These are phyloP conservation scores for Sicyos baderoa DNA, from an alignment of 306 rosid genomes.

Conservation along the genomic window DNA sequence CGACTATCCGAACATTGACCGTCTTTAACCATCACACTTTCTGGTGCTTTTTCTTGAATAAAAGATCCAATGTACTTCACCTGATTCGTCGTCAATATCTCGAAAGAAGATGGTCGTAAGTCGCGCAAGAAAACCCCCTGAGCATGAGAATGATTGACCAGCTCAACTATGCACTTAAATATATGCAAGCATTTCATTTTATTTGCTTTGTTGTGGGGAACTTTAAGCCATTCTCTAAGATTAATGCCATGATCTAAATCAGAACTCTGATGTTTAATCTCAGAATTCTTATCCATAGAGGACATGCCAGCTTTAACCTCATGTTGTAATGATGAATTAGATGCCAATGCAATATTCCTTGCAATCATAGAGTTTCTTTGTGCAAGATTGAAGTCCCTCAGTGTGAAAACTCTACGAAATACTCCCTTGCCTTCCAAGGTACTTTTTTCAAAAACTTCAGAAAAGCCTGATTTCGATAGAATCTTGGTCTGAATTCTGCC, in stretches of 20 bases:
- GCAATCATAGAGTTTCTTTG: slow-evolving; percentile 32
- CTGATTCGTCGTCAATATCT: slow-evolving; percentile 46
- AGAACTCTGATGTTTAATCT: slow-evolving; percentile 31
- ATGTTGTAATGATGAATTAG: slow-evolving; percentile 23
- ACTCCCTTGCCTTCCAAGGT: slow-evolving; percentile 79
- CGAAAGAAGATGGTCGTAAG: slow-evolving; percentile 63
- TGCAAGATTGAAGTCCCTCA: slow-evolving; percentile 30
- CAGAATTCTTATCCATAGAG: slow-evolving; percentile 26
- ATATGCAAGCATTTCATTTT: slow-evolving; percentile 53
- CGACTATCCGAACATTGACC: slow-evolving; percentile 31
- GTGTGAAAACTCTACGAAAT: slow-evolving; percentile 41
- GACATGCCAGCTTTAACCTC: slow-evolving; percentile 33
- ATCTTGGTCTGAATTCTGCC: slow-evolving; percentile 69
- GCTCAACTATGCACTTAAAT: slow-evolving; percentile 64
- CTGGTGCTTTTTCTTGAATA: slow-evolving; percentile 31
- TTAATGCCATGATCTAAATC: slow-evolving; percentile 46
- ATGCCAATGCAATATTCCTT: slow-evolving; percentile 34
- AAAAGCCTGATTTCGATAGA: slow-evolving; percentile 74
- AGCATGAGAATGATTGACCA: slow-evolving; percentile 54
- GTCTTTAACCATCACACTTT: slow-evolving; percentile 33
- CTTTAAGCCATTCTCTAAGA: slow-evolving; percentile 77
- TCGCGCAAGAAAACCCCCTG: slow-evolving; percentile 57
- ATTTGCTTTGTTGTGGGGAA: slow-evolving; percentile 34
- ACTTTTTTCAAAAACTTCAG: slow-evolving; percentile 66
- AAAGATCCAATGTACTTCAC: slow-evolving; percentile 53